Evolutionary conservation across 1,284 basidiomycete genomes (phyloP), one percentile per base, ranked within the genome.

Genomic region (Phaffia rhodozyma): DNA sequence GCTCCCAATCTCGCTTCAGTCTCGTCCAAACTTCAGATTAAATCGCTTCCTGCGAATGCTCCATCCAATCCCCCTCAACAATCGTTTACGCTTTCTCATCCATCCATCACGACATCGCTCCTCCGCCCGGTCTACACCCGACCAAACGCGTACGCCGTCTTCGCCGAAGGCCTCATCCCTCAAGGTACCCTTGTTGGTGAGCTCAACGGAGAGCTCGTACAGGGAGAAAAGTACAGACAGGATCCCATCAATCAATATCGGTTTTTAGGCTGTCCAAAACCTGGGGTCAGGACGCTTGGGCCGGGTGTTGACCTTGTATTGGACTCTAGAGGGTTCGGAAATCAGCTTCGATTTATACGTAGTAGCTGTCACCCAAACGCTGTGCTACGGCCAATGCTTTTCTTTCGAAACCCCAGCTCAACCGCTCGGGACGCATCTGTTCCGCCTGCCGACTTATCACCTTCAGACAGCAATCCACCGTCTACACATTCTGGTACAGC

Each of bases 301-400:
- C 84, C 85, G 0, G 90, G 89, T 0, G 79, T 93, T 66, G 86
- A 86, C 67, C 74, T 96, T 18, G 86, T 87, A 2, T 78, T 97
- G 47, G 93, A 97, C 70, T 82, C 87, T 0, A 78, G 93, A 20
- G 78, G 83, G n/a, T 83, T 83, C n/a, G 91, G 91, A 5, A 82
- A 80, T 65, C 81, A 86, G 65, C 80, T 82, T 0, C 79, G 89
- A 21, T 97, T 88, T 74, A 84, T 86, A 0, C 78, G 93, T 54
- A 87, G 80, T 62, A 89, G 91, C 0, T 97, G 93, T 74, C 81
- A 86, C 68, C 91, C 92, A 9, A 97, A 97, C 70, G 89, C 86
- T 0, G 87, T 93, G 3, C 73, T 97, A 16, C 78, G 89, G 1
- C 90, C 91, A 0, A 79, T 91, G 38, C 73, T 91, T 23, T 85